Conservation (phyloP, 2,329 filamentous ascomycete species). For the Pseudocercospora musae region DNA sequence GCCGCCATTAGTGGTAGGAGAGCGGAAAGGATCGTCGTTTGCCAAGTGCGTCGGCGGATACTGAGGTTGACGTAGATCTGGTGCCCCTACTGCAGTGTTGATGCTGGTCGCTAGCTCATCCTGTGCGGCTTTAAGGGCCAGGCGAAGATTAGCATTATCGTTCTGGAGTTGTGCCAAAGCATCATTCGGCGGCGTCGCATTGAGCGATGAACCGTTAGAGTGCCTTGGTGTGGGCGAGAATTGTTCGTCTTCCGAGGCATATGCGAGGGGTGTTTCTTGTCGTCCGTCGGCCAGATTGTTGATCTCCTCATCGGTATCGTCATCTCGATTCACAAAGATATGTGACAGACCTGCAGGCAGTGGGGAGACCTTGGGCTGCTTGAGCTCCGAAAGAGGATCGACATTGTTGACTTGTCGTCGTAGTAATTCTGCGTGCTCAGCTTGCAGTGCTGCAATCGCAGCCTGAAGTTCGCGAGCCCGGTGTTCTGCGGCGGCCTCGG, state of each 20-base stretch:
- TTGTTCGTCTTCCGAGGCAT: slow-evolving; percentile 20
- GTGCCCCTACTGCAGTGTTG: background rate
- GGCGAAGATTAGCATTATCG: slow-evolving; percentile 17
- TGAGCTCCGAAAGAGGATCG: background rate
- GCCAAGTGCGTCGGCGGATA: background rate
- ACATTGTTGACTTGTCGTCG: slow-evolving; percentile 1
- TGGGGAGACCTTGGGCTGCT: slow-evolving; percentile 2
- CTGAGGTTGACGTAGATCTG: background rate
- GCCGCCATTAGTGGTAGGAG: slow-evolving; percentile 8
- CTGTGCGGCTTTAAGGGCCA: slow-evolving; percentile 15
- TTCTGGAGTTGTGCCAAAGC: slow-evolving; percentile 13
- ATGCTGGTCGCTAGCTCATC: slow-evolving; percentile 13
- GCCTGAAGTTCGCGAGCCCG: slow-evolving; percentile 11
- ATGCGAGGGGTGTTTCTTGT: slow-evolving; percentile 20
- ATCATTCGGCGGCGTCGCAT: slow-evolving; percentile 13
- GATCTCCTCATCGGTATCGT: background rate
- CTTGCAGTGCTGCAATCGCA: slow-evolving; percentile 9
- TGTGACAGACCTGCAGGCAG: slow-evolving; percentile 18
- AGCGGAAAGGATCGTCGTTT: slow-evolving; percentile 11
- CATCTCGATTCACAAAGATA: slow-evolving; percentile 21
- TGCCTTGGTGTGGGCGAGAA: slow-evolving; percentile 15
- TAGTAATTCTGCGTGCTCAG: slow-evolving; percentile 9
- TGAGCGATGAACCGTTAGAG: background rate
- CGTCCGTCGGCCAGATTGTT: background rate
- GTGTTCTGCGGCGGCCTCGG: slow-evolving; percentile 2